Base-by-base conservation (phyloP, 2,329 filamentous ascomycete species). In the Alternaria hordeiaustralica region DNA sequence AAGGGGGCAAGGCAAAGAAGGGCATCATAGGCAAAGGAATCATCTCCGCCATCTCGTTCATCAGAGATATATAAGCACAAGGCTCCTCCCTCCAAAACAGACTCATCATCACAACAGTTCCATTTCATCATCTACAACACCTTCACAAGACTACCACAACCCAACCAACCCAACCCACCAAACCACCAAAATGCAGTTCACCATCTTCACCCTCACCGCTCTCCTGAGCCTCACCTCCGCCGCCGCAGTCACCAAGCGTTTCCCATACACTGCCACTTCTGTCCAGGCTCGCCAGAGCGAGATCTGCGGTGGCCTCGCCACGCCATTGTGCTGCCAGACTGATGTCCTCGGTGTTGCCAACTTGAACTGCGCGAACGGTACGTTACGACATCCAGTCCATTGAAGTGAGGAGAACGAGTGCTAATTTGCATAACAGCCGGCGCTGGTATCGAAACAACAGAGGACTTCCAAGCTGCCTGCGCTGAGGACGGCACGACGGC, bases 291-390 rank as follows among this genome's bases (percentile, higher is more conserved):
- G 58, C 20, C 45, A 61, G 12, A 50, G 43, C 44, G 61, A 58
- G n/a, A 58, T 71, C 58, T 72, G 70, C 58, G 67, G 70, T 25
- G 26, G 33, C 3, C 53, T 68, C 26, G 20, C 59, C 11, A 67
- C 66, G 7, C 68, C 66, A 20, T 50, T 67, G 5, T 72, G 70
- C 63, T 72, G 70, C 63, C 64, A 71, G n/a, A 62, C 67, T 13
- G 65, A 65, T 28, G 47, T 70, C 5, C 51, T 65, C 3, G 70
- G 70, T 23, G 63, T 68, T 33, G 61, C 62, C 2, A 66, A 71
- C 43, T 41, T 71, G 51, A 65, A 66, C 61, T 72, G 70, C 54
- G 65, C 60, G 6, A 71, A 67, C 25, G 63, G 70, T 72, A 65
- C 3, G 67, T 63, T 36, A 6, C 0, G 2, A 33, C 5, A 33